Evolutionary conservation across 306 rosid genomes (phyloP).

Genomic region (Rosa lucieae): DNA sequence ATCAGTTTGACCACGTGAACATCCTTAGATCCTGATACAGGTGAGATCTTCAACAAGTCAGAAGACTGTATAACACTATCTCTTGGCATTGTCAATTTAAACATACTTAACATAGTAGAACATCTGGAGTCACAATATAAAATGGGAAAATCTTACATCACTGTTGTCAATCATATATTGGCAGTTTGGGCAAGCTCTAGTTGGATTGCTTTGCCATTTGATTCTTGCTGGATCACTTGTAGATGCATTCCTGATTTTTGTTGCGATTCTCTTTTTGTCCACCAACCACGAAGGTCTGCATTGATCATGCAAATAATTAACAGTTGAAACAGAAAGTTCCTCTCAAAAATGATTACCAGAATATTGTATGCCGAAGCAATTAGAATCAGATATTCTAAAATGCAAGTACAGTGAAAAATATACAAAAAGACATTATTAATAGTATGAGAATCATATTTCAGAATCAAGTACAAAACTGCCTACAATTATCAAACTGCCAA

Average conservation of each 20-base stretch:
- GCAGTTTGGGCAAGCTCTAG: constrained; percentile 79
- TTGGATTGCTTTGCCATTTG: constrained; percentile 78
- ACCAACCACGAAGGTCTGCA: constrained; percentile 76
- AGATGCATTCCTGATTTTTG: constrained; percentile 81
- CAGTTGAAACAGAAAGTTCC: constrained; percentile 8
- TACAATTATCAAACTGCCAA: not conserved
- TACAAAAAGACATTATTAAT: not conserved
- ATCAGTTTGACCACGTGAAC: not conserved
- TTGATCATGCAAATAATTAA: constrained; percentile 19
- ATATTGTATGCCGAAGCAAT: not conserved
- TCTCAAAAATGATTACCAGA: not conserved
- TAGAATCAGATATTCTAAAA: not conserved
- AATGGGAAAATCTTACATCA: constrained; percentile 46
- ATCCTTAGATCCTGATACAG: not conserved
- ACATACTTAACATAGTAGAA: not conserved
- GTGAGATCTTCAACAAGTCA: not conserved
- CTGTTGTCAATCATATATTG: constrained; percentile 66
- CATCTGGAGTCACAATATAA: not conserved
- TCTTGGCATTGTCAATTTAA: not conserved
- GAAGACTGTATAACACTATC: not conserved
- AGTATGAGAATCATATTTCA: not conserved
- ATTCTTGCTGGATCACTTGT: constrained; percentile 41
- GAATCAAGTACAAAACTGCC: not conserved
- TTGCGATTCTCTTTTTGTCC: constrained; percentile 82
- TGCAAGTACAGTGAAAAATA: not conserved